phyloP scores from a whole-genome alignment of 305 asterid genomes.

The Stenogyne calaminthoides region DNA sequence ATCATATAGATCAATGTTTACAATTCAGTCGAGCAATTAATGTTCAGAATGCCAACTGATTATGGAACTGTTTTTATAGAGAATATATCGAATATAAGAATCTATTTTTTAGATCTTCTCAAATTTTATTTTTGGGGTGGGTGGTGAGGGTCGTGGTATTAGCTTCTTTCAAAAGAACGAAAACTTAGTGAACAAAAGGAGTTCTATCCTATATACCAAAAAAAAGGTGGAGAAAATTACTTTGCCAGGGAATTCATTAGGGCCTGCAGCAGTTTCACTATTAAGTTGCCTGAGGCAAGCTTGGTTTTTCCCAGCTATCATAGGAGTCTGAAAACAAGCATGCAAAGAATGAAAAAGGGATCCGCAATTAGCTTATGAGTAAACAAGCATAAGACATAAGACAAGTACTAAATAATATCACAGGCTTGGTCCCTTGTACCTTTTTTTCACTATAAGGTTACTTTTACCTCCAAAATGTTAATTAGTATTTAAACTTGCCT shows the following conservation, averaged over 20 bases:
- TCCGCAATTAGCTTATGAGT: conserved; percentile 3
- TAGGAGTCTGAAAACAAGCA: conserved; percentile 44
- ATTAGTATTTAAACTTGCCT: conserved; percentile 56
- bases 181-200: not conserved
- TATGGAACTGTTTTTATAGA: conserved; percentile 15
- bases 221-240: conserved; percentile 42
- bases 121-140: not conserved
- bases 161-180: not conserved
- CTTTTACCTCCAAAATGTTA: conserved; percentile 55
- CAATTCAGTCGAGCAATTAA: conserved; percentile 1
- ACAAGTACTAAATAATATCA: conserved; percentile 28
- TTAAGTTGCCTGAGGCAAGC: conserved; percentile 37
- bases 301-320: conserved; percentile 41
- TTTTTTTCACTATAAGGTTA: conserved; percentile 47
- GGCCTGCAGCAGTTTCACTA: conserved; percentile 41
- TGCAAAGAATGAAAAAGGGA: conserved; percentile 20
- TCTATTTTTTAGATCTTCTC: not conserved
- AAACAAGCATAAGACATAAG: not conserved
- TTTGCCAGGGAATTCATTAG: conserved; percentile 40
- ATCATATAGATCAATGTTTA: not conserved
- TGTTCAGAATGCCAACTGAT: conserved; percentile 16
- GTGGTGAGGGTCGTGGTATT: not conserved
- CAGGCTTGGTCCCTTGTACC: conserved; percentile 42
- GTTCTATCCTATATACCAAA: conserved; percentile 8
- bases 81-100: not conserved